Base-by-base conservation (phyloP, 2,329 filamentous ascomycete species). In the Fusarium drepaniforme region DNA sequence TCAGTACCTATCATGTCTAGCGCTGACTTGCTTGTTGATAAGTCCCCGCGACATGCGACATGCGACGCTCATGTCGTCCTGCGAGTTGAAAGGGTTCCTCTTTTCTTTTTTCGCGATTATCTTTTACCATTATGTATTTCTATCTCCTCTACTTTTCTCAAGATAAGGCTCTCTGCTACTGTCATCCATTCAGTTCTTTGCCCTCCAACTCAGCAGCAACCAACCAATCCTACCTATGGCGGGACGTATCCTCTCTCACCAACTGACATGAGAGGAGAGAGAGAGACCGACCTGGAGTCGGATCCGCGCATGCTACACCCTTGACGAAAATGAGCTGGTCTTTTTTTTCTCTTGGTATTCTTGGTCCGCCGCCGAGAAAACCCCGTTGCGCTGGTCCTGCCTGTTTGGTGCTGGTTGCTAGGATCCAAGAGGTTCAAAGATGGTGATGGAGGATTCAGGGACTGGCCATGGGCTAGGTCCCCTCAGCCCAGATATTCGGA, bases 71-170 rank as follows among this genome's bases (percentile, higher is more conserved):
- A 53, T 53, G 49, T 18, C 46, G 46, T 56, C 51, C 51, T 56
- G 51, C 28, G 51, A 56, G 51, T 56, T 56, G 68, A 65, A 65
- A 60, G 60, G 67, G 70, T 71, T 69, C 70, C 66, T 74, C 75
- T 71, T 78, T 70, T 75, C 73, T 68, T 72, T 63, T 40, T 60
- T 74, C 58, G 62, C 64, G 73, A 71, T 77, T 80, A 81, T 80
- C 78, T 75, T 79, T 81, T 79, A 38, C 72, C 77, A 83, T 84
- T 84, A 83, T 81, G 82, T 84, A 84, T 83, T 84, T 81, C 77
- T 76, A 82, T 83, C 77, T 82, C 78, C 77, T 82, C 66, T 74
- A 16, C 53, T 74, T 75, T 73, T 65, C 64, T 63, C 75, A 64
- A 81, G 81, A 83, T 82, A 83, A 83, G 81, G 81, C 67, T 63